Evolutionary conservation across 371 early-diverging fungal species (phyloP), one percentile per base, ranked within the genome.

Genomic region (Lichtheimia corymbifera): DNA sequence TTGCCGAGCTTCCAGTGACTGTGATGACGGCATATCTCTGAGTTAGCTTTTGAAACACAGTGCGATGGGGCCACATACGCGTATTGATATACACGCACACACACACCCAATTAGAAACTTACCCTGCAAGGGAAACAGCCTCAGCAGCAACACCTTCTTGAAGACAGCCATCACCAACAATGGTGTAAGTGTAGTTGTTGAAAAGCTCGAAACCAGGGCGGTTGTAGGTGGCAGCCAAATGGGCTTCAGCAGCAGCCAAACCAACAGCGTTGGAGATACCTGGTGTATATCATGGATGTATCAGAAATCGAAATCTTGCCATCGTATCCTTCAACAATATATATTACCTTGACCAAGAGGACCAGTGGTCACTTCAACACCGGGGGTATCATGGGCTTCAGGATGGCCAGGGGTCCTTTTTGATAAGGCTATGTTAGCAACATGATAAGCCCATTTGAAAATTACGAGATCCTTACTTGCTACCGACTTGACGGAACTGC

Each of bases 121-220:
- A 90, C 84, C 98, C 99, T 43, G 99, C 99, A 54, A 99, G 82
- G 15, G 98, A 96, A 70, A 86, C 84, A 22, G 99, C 97, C 77
- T 99, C 99, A 51, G 94, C 88, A 25, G 93, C 79, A 44, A 99
- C 94, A 81, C 99, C 99, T 82, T 99, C 99, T 80, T 99, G 99
- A 67, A 98, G 83, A 85, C 99, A 99, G 42, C 99, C 99, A 77
- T 99, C 99, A 66, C 99, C 99, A 45, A 90, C 77, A 57, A 99
- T 84, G 61, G 88, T 86, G 64, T 90, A 99, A 27, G 95, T 94
- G 69, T 89, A 74, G 84, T 95, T 93, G 72, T 91, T 85, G 66
- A 98, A 82, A 35, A 98, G 71, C 14, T 84, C 84, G 77, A 82
- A 97, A 49, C 86, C 91, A 30, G 92, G 90, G 40, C 77, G 82